Base-by-base conservation (phyloP, 2,329 filamentous ascomycete species). In the Penicillium verrucosum region DNA sequence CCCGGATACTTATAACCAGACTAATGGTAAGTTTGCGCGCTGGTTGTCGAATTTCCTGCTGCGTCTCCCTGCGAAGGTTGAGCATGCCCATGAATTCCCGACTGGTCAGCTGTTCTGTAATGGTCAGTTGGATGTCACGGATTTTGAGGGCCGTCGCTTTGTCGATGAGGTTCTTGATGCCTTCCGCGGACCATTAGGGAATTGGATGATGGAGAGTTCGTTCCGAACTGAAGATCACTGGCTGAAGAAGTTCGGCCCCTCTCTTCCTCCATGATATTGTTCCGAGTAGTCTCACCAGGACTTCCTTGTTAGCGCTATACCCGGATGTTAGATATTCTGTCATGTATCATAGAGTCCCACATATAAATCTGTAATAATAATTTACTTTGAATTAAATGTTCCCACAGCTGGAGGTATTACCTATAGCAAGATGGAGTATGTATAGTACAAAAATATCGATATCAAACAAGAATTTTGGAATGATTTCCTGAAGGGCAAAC, bases 31-130 rank as follows among this genome's bases (percentile, higher is more conserved):
- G 5, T 69, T 77, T 41, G 73, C 71, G 0, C 40, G 36, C 8
- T 77, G 73, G 73, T 46, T 77, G 47, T 64, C 73, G 5, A 64
- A 74, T 59, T 68, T 73, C 44, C 69, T 74, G 68, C 23, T 73
- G 6, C 59, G 61, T 7, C 43, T 75, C 34, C 71, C 73, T 11
- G 56, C 61, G 18, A 61, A 62, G 37, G 38, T 66, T 34, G 63
- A 68, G 14, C 56, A 58, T 14, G 58, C 57, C 5, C 23, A 29
- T 8, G 44, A 38, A 9, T 52, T 60, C 11, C 67, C 68, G 1
- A 51, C 30, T 1, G 50, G 34, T 0, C 60, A 65, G 16, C 32
- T 73, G n/a, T 75, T 74, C 46, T 65, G 57, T 9, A 47, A 16
- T 63, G 54, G 72, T 54, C 4, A 58, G 57, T 23, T 64, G 61